A percentile compares a stretch with the other conserved stretches of the same genome.
Conservation (phyloP, 371 early-diverging fungal genomes). For the Dichotomocladium elegans region DNA sequence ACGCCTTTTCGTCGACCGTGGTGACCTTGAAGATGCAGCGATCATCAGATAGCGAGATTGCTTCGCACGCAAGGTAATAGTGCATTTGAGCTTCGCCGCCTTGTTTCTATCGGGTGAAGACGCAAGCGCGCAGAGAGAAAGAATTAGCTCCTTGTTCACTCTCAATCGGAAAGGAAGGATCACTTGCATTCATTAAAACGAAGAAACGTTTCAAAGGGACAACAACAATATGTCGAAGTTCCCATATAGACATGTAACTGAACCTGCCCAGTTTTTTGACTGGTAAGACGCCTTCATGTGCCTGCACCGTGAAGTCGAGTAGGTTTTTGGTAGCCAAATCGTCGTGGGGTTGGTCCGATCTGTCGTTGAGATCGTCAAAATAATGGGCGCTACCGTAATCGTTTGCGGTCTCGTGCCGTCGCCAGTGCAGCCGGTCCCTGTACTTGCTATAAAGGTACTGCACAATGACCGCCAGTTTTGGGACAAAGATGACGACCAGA, state of each 20-base stretch:
- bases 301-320: constrained; percentile 29
- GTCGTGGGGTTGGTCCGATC: constrained; percentile 5
- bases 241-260: constrained; percentile 41
- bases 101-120: constrained; percentile 22
- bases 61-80: constrained; percentile 22
- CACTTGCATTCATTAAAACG: constrained; percentile 31
- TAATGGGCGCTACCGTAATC: constrained; percentile 12
- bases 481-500: constrained; percentile 26
- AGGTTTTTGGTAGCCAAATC: constrained; percentile 22
- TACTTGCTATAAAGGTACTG: constrained; percentile 16
- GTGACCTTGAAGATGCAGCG: constrained; percentile 29
- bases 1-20: constrained; percentile 15
- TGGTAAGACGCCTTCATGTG: constrained; percentile 38
- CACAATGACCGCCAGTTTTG: constrained; percentile 22
- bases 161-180: background rate
- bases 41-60: constrained; percentile 6
- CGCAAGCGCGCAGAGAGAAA: no score
- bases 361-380: background rate
- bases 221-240: constrained; percentile 33
- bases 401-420: constrained; percentile 4
- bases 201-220: constrained; percentile 33
- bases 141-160: background rate
- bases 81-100: constrained; percentile 19
- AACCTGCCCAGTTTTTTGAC: constrained; percentile 32
- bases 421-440: background rate